Percentiles rank a stretch among this genome's conserved stretches.
phyloP scores from a whole-genome alignment of 2,329 filamentous ascomycete species.

The Penicillium sp. region DNA sequence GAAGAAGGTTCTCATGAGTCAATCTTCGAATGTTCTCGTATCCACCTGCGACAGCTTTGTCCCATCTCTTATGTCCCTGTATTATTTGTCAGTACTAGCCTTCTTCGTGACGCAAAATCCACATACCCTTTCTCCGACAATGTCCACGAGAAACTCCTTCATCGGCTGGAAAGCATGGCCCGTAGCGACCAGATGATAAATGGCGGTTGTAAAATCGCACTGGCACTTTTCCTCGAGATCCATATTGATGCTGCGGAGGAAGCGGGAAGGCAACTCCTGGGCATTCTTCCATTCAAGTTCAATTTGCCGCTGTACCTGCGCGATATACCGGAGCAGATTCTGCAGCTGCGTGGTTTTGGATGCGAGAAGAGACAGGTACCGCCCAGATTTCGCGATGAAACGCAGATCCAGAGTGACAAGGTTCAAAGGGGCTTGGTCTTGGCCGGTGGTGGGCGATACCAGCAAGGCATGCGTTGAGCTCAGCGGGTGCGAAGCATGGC shows the following conservation, averaged over 20 bases:
- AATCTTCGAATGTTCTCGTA: conserved; percentile 73
- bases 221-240: conserved; percentile 63
- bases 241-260: conserved; percentile 71
- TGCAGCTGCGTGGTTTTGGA: conserved; percentile 84
- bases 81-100: conserved; percentile 5
- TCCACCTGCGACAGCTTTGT: conserved; percentile 74
- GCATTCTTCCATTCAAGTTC: conserved; percentile 77
- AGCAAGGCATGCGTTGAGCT: conserved; percentile 73
- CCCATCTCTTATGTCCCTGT: conserved; percentile 90
- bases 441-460: conserved; percentile 35
- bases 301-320: conserved; percentile 74
- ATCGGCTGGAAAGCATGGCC: conserved; percentile 72
- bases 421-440: conserved; percentile 45
- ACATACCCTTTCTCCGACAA: conserved; percentile 69
- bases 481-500: conserved; percentile 67
- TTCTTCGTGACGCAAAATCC: background rate
- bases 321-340: conserved; percentile 78
- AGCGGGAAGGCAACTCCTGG: conserved; percentile 71
- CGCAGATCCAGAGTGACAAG: conserved; percentile 77
- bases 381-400: conserved; percentile 68
- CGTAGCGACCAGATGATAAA: conserved; percentile 80
- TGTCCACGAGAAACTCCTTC: conserved; percentile 83
- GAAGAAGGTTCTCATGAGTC: conserved; percentile 81
- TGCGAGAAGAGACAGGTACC: conserved; percentile 77
- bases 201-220: conserved; percentile 65